Conservation (phyloP, 2,329 filamentous ascomycete species). For the Cladosporium sphaerospermum region DNA sequence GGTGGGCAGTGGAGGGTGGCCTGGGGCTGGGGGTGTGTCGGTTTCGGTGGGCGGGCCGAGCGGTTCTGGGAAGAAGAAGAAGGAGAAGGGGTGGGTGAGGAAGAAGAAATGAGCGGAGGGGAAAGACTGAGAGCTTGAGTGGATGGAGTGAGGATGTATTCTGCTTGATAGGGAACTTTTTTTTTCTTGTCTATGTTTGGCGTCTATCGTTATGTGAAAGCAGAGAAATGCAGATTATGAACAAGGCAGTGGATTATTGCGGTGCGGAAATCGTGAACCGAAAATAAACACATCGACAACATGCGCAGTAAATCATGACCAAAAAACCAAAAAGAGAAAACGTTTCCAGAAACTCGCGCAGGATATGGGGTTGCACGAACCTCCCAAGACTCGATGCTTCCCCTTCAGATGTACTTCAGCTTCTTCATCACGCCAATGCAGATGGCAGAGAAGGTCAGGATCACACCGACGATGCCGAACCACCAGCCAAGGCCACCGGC, state of each 20-base stretch:
- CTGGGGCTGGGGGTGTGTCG: too few relatives aligned
- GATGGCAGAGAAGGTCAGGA: constrained; percentile 41
- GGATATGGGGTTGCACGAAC: background rate
- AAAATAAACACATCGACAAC: background rate
- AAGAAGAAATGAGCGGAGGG: background rate
- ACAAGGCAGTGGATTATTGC: background rate
- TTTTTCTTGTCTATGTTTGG: background rate
- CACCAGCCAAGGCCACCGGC: constrained; percentile 47
- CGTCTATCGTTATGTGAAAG: background rate
- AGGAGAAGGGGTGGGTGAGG: background rate
- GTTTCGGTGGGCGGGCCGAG: too few relatives aligned
- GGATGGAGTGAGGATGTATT: background rate
- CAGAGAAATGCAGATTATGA: background rate
- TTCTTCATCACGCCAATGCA: constrained; percentile 39
- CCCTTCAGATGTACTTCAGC: constrained; percentile 35
- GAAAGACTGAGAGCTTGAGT: background rate
- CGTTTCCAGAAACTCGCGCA: background rate
- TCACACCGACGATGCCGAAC: constrained; percentile 53
- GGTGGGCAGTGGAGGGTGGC: too few relatives aligned
- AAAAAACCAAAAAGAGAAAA: background rate
- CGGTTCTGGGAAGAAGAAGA: too few relatives aligned
- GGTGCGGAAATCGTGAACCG: background rate
- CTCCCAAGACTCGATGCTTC: background rate
- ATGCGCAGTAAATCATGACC: background rate
- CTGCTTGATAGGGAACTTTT: background rate